Percentiles rank a stretch among this genome's conserved stretches.
These are phyloP conservation scores for Truncatella angustata DNA, from an alignment of 2,329 filamentous ascomycete genomes.

Conservation along the genomic window DNA sequence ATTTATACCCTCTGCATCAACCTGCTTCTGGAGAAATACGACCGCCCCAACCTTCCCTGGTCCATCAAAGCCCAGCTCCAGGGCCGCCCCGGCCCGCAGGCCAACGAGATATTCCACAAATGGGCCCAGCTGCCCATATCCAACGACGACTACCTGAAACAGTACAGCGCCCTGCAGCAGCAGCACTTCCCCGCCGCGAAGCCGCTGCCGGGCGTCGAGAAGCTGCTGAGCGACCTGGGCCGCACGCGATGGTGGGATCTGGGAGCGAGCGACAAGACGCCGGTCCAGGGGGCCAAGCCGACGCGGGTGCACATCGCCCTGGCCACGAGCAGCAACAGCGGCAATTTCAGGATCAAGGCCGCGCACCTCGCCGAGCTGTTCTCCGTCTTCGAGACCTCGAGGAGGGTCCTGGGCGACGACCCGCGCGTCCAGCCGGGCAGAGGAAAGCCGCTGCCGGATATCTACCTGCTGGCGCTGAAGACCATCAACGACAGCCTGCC, in stretches of 20 bases:
- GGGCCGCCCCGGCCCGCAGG: constrained; percentile 53
- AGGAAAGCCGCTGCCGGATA: constrained; percentile 95
- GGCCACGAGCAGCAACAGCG: constrained; percentile 73
- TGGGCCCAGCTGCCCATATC: constrained; percentile 86
- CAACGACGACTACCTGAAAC: constrained; percentile 60
- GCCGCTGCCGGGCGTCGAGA: constrained; percentile 74
- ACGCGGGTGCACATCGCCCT: constrained; percentile 73
- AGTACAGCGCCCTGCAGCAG: constrained; percentile 63
- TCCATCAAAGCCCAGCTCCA: constrained; percentile 85
- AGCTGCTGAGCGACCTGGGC: constrained; percentile 62
- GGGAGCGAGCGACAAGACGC: constrained; percentile 18
- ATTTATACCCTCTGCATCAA: constrained; percentile 83
- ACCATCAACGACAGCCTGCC: constrained; percentile 76
- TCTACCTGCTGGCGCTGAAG: constrained; percentile 82
- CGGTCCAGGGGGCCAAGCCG: constrained; percentile 26
- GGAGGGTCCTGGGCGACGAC: constrained; percentile 85
- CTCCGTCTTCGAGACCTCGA: constrained; percentile 63
- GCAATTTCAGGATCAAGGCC: constrained; percentile 78
- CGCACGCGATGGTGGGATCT: constrained; percentile 50
- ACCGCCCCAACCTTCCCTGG: constrained; percentile 79
- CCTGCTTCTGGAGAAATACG: constrained; percentile 72
- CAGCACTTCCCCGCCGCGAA: constrained; percentile 71
- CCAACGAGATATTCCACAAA: constrained; percentile 59
- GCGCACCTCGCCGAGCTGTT: constrained; percentile 57
- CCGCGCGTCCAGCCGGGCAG: constrained; percentile 69